Conservation (phyloP, 768 basidiomycete species). For the Leccinellum rugosiceps region DNA sequence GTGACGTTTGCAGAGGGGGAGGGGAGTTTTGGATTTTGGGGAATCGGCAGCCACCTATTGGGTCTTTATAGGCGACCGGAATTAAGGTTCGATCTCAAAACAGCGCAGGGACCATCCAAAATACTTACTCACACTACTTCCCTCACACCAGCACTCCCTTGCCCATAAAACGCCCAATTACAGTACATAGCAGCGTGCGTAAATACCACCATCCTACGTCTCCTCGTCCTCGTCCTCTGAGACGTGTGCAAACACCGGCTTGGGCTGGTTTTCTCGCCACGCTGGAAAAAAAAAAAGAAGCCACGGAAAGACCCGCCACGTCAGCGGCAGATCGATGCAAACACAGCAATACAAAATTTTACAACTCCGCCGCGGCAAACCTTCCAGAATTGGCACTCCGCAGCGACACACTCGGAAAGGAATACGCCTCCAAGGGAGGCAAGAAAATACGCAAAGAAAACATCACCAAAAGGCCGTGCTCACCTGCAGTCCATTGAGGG, state of each 20-base stretch:
- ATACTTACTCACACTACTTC: constrained; percentile 35
- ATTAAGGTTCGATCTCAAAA: constrained; percentile 79
- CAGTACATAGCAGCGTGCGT: not conserved
- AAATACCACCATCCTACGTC: constrained; percentile 40
- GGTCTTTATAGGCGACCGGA: constrained; percentile 79
- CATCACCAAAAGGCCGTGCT: constrained; percentile 30
- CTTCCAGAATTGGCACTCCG: constrained; percentile 28
- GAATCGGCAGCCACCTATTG: constrained; percentile 64
- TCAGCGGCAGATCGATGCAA: constrained; percentile 44
- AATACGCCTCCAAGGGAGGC: constrained; percentile 10
- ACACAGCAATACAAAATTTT: constrained; percentile 30
- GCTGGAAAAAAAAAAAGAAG: constrained; percentile 59
- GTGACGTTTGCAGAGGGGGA: constrained; percentile 49
- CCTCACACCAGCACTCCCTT: constrained; percentile 15
- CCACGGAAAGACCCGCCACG: constrained; percentile 45
- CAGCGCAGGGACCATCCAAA: constrained; percentile 67
- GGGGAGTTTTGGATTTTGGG: constrained; percentile 61
- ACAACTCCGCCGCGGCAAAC: constrained; percentile 31
- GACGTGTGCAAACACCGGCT: constrained; percentile 73
- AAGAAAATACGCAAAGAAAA: constrained; percentile 1
- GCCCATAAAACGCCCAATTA: constrained; percentile 7
- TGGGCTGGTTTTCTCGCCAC: constrained; percentile 83
- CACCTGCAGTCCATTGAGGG: constrained; percentile 83
- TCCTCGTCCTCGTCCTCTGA: constrained; percentile 57
- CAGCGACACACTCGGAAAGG: constrained; percentile 16